A percentile compares a stretch with the other conserved stretches of the same genome.
Evolutionary conservation across 805 yeast species (phyloP).

Genomic region (Suhomyces kilbournensis): DNA sequence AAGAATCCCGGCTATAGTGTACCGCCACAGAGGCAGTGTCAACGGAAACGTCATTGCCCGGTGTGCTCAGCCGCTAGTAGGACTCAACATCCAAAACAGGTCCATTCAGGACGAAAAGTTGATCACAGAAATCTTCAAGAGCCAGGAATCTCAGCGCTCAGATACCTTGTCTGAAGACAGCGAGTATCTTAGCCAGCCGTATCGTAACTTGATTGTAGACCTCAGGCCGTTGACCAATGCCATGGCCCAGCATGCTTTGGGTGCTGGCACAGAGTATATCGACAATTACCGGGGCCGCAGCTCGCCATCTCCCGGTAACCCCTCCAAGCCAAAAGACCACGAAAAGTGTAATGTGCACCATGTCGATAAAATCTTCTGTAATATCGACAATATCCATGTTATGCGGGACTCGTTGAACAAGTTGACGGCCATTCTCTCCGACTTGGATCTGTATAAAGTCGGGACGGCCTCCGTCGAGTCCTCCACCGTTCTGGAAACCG

Average conservation of each 20-base stretch:
- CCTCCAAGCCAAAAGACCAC: constrained; percentile 3
- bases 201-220: constrained; percentile 73
- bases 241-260: constrained; percentile 92
- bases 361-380: constrained; percentile 72
- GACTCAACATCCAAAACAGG: constrained; percentile 73
- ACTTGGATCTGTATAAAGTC: constrained; percentile 59
- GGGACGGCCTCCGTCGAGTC: neutral
- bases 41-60: constrained; percentile 80
- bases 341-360: constrained; percentile 18
- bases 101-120: constrained; percentile 90
- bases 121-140: constrained; percentile 66
- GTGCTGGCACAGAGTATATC: constrained; percentile 96
- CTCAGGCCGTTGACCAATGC: constrained; percentile 93
- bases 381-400: constrained; percentile 93
- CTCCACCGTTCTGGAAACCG: neutral
- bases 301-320: neutral
- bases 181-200: constrained; percentile 32
- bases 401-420: constrained; percentile 80
- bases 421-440: constrained; percentile 59
- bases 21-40: constrained; percentile 53
- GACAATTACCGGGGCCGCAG: constrained; percentile 63
- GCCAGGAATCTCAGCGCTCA: constrained; percentile 42
- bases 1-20: constrained; percentile 79
- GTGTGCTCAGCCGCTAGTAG: constrained; percentile 91
- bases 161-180: constrained; percentile 15